Conservation (phyloP, 352 stramenopile species). For the Phytophthora ohioensis region DNA sequence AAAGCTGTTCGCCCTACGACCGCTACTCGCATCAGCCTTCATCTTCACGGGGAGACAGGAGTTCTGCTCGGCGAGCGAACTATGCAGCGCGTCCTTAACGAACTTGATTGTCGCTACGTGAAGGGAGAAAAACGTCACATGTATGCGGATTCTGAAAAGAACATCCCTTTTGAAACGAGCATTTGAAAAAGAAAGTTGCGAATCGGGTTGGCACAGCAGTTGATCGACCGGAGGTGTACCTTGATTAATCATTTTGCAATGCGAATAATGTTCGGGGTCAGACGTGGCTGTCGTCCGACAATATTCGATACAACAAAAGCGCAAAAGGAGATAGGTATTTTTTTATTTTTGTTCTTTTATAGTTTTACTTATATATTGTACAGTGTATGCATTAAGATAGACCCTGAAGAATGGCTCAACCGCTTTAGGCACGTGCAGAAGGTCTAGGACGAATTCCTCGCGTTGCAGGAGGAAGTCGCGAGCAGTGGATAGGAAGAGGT, state of each 20-base stretch:
- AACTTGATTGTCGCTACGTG: no score
- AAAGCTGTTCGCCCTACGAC: neutral
- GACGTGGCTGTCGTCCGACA: constrained; percentile 30
- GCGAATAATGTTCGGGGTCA: constrained; percentile 28
- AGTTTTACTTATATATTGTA: neutral
- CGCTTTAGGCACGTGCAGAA: constrained; percentile 7
- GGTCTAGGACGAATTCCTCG: neutral
- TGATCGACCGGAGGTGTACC: constrained; percentile 21
- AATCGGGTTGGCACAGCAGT: neutral
- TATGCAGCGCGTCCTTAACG: neutral
- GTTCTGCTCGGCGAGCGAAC: neutral
- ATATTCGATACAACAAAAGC: constrained; percentile 8
- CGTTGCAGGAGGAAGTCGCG: neutral
- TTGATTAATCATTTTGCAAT: constrained; percentile 41
- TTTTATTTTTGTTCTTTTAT: neutral
- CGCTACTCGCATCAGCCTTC: neutral
- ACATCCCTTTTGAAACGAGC: neutral
- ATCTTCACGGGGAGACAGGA: neutral
- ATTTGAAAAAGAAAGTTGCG: neutral
- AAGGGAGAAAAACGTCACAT: neutral
- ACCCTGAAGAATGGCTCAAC: neutral
- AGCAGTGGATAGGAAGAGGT: neutral
- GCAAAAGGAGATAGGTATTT: neutral
- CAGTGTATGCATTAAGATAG: neutral
- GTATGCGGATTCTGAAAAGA: neutral